Evolutionary conservation across 2,329 filamentous ascomycete genomes (phyloP).

Genomic region (Fusarium sterilihyphosum): DNA sequence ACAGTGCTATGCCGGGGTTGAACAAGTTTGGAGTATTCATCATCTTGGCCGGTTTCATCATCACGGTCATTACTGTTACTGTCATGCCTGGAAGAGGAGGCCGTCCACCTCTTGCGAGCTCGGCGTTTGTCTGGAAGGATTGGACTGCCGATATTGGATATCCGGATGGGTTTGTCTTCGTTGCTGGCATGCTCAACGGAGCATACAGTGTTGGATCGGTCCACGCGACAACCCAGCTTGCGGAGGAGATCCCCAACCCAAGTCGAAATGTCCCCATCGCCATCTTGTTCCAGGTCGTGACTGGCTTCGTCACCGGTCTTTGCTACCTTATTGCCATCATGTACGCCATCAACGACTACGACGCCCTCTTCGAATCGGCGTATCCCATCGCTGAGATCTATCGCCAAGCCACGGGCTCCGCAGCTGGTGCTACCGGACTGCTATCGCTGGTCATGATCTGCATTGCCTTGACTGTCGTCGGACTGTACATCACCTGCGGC

Average conservation of each 20-base stretch:
- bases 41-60: slow-evolving; percentile 62
- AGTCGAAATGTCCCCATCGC: slow-evolving; percentile 63
- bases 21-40: slow-evolving; percentile 63
- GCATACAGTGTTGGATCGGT: slow-evolving; percentile 74
- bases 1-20: slow-evolving; percentile 61
- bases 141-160: slow-evolving; percentile 54
- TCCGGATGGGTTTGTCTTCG: slow-evolving; percentile 54
- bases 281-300: slow-evolving; percentile 60
- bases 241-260: slow-evolving; percentile 69
- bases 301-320: slow-evolving; percentile 63
- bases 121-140: slow-evolving; percentile 52
- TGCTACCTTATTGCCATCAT: slow-evolving; percentile 63
- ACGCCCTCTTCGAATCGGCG: slow-evolving; percentile 58
- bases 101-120: slow-evolving; percentile 44
- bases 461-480: slow-evolving; percentile 50
- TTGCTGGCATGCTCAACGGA: slow-evolving; percentile 65
- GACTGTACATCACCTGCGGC: slow-evolving; percentile 52
- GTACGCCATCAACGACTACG: slow-evolving; percentile 67
- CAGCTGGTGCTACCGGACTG: slow-evolving; percentile 61
- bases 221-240: slow-evolving; percentile 71
- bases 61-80: slow-evolving; percentile 65
- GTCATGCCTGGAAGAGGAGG: slow-evolving; percentile 57
- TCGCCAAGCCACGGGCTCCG: slow-evolving; percentile 63
- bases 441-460: slow-evolving; percentile 54
- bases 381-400: slow-evolving; percentile 77